Conservation (phyloP, 495 filamentous ascomycete genomes). For the Xanthoparmelia taractica region DNA sequence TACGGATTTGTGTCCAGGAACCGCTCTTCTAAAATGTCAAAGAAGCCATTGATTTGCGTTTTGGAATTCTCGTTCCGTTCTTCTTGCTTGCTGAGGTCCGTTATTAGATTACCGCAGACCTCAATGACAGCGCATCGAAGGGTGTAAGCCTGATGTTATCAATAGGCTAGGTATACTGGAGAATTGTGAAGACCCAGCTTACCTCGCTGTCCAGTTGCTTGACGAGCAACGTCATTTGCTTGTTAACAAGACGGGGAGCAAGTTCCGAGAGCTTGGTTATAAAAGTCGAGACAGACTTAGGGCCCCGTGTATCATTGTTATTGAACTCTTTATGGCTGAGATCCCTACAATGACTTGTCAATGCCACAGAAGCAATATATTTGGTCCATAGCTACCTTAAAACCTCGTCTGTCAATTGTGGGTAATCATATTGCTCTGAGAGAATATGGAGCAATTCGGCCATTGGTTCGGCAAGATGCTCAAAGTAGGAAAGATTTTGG, state of each 20-base stretch:
- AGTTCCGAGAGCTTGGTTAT: constrained; percentile 94
- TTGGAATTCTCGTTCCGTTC: constrained; percentile 87
- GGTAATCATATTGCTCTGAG: constrained; percentile 94
- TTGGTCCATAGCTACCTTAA: constrained; percentile 42
- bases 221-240: constrained; percentile 88
- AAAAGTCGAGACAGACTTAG: constrained; percentile 97
- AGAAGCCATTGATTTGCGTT: constrained; percentile 90
- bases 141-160: constrained; percentile 64
- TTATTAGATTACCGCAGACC: constrained; percentile 95
- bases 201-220: constrained; percentile 95
- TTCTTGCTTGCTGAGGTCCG: constrained; percentile 82
- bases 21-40: constrained; percentile 89
- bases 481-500: constrained; percentile 95
- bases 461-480: constrained; percentile 97
- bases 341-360: constrained; percentile 49
- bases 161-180: constrained; percentile 15
- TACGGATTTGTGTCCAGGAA: constrained; percentile 97
- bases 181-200: constrained; percentile 19
- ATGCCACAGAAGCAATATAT: background rate
- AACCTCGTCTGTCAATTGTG: constrained; percentile 90
- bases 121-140: constrained; percentile 90
- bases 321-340: constrained; percentile 97
- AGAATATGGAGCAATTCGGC: constrained; percentile 96
- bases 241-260: constrained; percentile 83
- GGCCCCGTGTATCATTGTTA: constrained; percentile 86